Base-by-base conservation (phyloP, 2,329 filamentous ascomycete species). In the Periconia sp. region DNA sequence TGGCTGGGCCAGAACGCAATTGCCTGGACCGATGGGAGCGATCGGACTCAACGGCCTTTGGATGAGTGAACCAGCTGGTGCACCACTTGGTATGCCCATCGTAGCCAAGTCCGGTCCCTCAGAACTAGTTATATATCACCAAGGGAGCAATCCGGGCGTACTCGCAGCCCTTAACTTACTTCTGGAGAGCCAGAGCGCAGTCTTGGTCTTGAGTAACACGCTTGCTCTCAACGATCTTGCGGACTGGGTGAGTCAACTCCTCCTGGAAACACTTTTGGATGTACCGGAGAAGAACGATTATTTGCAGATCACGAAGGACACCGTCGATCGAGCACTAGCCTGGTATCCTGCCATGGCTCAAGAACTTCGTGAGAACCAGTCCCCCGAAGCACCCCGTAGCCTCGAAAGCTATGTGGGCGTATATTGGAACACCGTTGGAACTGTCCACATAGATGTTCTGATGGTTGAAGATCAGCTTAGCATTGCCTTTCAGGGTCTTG, bases 121-220 rank as follows among this genome's bases (percentile, higher is more conserved):
- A 25, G 39, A 51, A 28, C 25, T 56, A 7, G 48, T 47, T 7
- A 35, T 66, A 5, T 56, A 47, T 12, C 63, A 65, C 30, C 52
- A 60, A 8, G 64, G 65, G 3, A 59, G 55, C 22, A 43, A 59
- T 18, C 26, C 40, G 6, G 63, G 61, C 1, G 52, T 42, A 28
- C 25, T 58, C 3, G 33, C 52, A 4, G 36, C 46, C 9, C 43
- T 61, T 3, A 54, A 40, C 5, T 54, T 65, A 1, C 44, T 67
- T 24, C 64, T 58, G 1, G 58, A 65, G n/a, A 62, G 56, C 7
- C 40, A 62, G 21, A 61, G 47, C 28, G 61, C 55, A 4, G 48
- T 68, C 2, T 38, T 66, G 6, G 48, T 59, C 5, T 35, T 58
- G 15, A 48, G 51, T 3, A 68, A 68, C 30, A 28, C 53, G n/a